Conservation (phyloP, 2,329 filamentous ascomycete species). For the Alternaria infectoria region DNA sequence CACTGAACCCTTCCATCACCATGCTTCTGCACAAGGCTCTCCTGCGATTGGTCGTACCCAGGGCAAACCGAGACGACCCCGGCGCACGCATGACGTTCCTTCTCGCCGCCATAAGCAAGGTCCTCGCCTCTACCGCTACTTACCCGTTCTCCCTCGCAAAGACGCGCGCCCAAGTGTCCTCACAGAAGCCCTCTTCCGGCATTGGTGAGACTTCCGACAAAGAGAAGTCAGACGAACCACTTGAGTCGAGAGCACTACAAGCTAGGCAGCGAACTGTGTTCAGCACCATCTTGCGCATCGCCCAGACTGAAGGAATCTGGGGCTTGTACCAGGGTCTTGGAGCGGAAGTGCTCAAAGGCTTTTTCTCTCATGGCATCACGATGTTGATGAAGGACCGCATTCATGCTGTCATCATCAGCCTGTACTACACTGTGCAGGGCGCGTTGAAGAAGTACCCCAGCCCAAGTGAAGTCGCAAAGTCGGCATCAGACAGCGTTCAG, state of each 20-base stretch:
- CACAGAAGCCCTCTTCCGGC: constrained; percentile 41
- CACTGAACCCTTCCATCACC: constrained; percentile 84
- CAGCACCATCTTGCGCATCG: constrained; percentile 64
- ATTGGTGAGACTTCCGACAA: constrained; percentile 36
- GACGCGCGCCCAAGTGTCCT: constrained; percentile 72
- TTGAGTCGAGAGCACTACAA: constrained; percentile 27
- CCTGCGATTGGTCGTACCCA: constrained; percentile 64
- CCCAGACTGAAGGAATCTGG: constrained; percentile 67
- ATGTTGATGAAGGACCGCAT: constrained; percentile 85
- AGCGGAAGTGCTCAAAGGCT: constrained; percentile 80
- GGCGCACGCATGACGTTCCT: constrained; percentile 65
- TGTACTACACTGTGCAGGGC: constrained; percentile 71
- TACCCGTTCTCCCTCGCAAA: constrained; percentile 91
- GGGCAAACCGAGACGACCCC: constrained; percentile 59
- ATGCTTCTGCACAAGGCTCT: constrained; percentile 81
- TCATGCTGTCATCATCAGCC: constrained; percentile 72
- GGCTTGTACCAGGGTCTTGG: constrained; percentile 78
- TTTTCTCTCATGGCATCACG: constrained; percentile 84
- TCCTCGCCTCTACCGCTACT: constrained; percentile 74
- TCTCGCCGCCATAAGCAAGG: constrained; percentile 79
- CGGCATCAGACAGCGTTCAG: constrained; percentile 38
- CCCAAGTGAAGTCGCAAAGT: constrained; percentile 48
- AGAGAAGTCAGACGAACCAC: constrained; percentile 31
- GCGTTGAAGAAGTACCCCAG: constrained; percentile 50
- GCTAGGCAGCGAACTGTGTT: constrained; percentile 63